Conservation (phyloP, 2,329 filamentous ascomycete genomes). For the Fusarium equiseti region DNA sequence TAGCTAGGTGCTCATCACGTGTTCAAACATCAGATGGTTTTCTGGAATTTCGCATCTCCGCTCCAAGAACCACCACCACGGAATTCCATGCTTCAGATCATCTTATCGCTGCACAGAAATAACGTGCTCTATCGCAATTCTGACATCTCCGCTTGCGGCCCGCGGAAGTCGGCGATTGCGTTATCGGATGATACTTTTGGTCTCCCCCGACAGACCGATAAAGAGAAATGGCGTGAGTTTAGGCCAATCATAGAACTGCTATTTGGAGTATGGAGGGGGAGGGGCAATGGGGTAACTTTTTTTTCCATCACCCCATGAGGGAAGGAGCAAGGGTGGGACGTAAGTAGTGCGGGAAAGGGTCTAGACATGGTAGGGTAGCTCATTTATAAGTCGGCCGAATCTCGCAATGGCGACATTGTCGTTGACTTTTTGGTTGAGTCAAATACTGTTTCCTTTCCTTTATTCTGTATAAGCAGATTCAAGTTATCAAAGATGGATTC, state of each 20-base stretch:
- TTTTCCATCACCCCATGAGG: slow-evolving; percentile 28
- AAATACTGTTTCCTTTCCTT: not conserved
- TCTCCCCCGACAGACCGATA: slow-evolving; percentile 47
- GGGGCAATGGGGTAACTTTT: slow-evolving; percentile 37
- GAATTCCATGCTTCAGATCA: slow-evolving; percentile 17
- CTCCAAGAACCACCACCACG: slow-evolving; percentile 14
- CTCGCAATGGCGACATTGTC: slow-evolving; percentile 27
- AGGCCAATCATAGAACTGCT: slow-evolving; percentile 40
- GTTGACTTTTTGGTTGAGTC: not conserved
- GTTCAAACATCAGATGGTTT: not conserved
- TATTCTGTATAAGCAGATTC: slow-evolving; percentile 23
- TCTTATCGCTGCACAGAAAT: slow-evolving; percentile 21
- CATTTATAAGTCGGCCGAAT: slow-evolving; percentile 37
- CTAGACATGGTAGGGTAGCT: slow-evolving; percentile 19
- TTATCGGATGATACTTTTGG: slow-evolving; percentile 20
- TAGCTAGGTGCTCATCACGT: slow-evolving; percentile 5
- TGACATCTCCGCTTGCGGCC: slow-evolving; percentile 47
- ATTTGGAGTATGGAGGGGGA: slow-evolving; percentile 41
- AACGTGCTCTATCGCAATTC: slow-evolving; percentile 35
- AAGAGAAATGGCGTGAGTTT: slow-evolving; percentile 52
- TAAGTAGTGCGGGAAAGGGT: slow-evolving; percentile 4
- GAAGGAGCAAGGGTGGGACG: slow-evolving; percentile 11
- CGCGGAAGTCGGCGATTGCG: slow-evolving; percentile 48
- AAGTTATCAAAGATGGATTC: slow-evolving; percentile 21
- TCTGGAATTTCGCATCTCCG: slow-evolving; percentile 40